A percentile compares a stretch with the other conserved stretches of the same genome.
Evolutionary conservation across 768 basidiomycete genomes (phyloP).

Genomic region (Mycena venus): DNA sequence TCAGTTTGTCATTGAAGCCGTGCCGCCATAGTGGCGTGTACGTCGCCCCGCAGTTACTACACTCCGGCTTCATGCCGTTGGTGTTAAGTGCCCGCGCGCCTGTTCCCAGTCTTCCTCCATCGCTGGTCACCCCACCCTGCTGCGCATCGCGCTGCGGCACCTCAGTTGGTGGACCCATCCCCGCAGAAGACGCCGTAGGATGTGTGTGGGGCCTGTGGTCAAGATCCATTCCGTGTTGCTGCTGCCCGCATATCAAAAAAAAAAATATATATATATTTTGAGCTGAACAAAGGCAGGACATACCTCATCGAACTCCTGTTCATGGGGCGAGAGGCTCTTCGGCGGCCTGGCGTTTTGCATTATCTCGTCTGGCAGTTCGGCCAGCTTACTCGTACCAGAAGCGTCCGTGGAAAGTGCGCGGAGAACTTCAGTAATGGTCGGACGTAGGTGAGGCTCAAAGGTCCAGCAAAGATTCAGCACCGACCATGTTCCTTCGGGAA

Average conservation of each 20-base stretch:
- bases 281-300: no score
- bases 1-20: conserved; percentile 89
- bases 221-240: no score
- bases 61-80: conserved; percentile 82
- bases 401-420: no score
- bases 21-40: conserved; percentile 91
- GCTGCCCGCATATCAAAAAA: no score
- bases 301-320: no score
- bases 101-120: not conserved
- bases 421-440: not conserved
- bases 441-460: not conserved
- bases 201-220: no score
- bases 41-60: conserved; percentile 90
- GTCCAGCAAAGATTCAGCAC: not conserved
- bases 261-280: no score
- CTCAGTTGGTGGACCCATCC: conserved; percentile 18
- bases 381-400: no score
- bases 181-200: no score
- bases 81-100: conserved; percentile 48
- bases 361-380: no score
- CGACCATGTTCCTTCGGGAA: not conserved
- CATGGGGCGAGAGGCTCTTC: no score
- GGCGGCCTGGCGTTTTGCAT: no score
- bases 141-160: not conserved
- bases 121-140: not conserved